Evolutionary conservation across 1,284 basidiomycete genomes (phyloP), one percentile per base, ranked within the genome.

Genomic region (Kalmanozyma brasiliensis): DNA sequence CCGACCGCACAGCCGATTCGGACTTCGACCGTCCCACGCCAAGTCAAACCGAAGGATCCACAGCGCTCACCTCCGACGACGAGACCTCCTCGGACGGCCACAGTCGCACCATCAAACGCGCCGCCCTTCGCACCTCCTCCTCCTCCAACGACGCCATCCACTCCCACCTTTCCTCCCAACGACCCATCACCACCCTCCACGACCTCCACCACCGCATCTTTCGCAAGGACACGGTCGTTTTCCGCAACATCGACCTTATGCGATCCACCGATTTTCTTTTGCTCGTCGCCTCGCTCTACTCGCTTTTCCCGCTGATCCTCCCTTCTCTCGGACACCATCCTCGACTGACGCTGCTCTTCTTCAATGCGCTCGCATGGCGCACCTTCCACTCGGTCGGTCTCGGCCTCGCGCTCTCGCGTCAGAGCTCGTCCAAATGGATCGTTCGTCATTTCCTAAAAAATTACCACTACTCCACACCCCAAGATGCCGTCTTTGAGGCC

Each of bases 171-270:
- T 43, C 56, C n/a, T 37, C 23, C 41, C 49, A 52, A 23, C 53
- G 52, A 2, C 46, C 56, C 26, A 35, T 57, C 41, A 65, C 60
- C 22, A 76, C 67, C n/a, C 89, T 93, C 73, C 94, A 97, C 82
- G 95, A 98, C 79, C 85, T 98, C 30, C 85, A 93, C 70, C 89
- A 93, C 82, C 88, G 89, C 73, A 97, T 94, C 83, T 98, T 98
- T 86, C 86, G 91, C 62, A 89, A 93, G 66, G 95, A 98, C 76
- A 86, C 89, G 2, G 87, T 98, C 14, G 86, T 93, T 22, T 84
- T 96, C 55, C 86, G 87, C 42, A 92, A 96, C 79, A 78, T 96
- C 22, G 95, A 98, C 82, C 76, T 91, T 8, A 86, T 97, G 78
- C 89, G 90, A 20, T 86, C 89, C 17, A 86, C 86, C 47, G 91